Evolutionary conservation across 2,329 filamentous ascomycete genomes (phyloP).

Genomic region (Diaporthe caulivora): DNA sequence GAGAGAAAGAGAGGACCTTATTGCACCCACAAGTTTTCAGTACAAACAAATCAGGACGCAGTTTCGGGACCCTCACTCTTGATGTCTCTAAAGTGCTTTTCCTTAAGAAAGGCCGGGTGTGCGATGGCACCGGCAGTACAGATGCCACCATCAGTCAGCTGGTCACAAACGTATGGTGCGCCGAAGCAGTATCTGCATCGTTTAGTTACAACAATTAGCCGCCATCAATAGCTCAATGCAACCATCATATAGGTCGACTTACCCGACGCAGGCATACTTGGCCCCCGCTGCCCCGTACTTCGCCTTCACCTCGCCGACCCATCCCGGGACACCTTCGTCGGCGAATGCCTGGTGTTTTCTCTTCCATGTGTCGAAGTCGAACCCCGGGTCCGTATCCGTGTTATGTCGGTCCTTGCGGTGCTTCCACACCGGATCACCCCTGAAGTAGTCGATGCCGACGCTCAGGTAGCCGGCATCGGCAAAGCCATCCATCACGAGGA

Average conservation of each 20-base stretch:
- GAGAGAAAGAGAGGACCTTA: conserved; percentile 58
- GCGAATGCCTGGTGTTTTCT: conserved; percentile 58
- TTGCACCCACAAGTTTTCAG: neutral
- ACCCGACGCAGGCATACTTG: conserved; percentile 56
- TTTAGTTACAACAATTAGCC: neutral
- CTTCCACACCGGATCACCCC: conserved; percentile 58
- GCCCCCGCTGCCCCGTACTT: conserved; percentile 50
- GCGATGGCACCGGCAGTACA: conserved; percentile 61
- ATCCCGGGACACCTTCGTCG: conserved; percentile 55
- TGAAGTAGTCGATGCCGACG: conserved; percentile 59
- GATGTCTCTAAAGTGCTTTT: conserved; percentile 56
- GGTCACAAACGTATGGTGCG: conserved; percentile 58
- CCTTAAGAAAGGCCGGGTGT: conserved; percentile 62
- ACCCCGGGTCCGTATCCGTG: conserved; percentile 49
- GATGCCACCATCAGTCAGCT: conserved; percentile 49
- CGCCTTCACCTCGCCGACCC: conserved; percentile 54
- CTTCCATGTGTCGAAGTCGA: conserved; percentile 63
- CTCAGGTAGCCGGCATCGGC: conserved; percentile 57
- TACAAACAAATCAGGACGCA: neutral
- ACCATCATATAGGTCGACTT: neutral
- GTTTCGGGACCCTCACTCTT: conserved; percentile 45
- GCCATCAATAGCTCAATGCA: rapidly evolving
- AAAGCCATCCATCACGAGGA: conserved; percentile 59
- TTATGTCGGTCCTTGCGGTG: conserved; percentile 51
- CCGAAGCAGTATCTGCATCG: conserved; percentile 51